These are phyloP conservation scores for Scutellaria minor DNA, from an alignment of 257 asterid species.

Conservation along the genomic window DNA sequence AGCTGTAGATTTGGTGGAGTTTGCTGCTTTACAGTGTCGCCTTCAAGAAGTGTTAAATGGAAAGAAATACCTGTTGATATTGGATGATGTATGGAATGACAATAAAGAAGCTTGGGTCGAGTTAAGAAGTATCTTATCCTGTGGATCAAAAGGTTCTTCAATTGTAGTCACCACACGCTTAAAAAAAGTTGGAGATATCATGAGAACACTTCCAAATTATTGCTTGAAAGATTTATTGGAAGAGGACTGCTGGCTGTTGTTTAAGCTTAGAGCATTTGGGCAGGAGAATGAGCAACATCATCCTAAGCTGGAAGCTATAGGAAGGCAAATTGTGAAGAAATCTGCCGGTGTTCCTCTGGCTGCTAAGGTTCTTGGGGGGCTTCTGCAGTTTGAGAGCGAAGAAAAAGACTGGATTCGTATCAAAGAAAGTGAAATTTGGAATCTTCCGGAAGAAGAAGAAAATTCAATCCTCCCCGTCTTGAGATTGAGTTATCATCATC, in stretches of 20 bases:
- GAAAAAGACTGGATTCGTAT: slow-evolving; percentile 40
- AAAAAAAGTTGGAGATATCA: slow-evolving; percentile 34
- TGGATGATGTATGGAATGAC: slow-evolving; percentile 46
- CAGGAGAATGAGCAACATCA: not conserved
- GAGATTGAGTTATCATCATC: slow-evolving; percentile 42
- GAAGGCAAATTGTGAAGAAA: slow-evolving; percentile 37
- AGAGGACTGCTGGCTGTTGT: slow-evolving; percentile 39
- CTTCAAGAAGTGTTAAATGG: slow-evolving; percentile 14
- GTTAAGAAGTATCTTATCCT: slow-evolving; percentile 12
- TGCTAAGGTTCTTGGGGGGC: slow-evolving; percentile 43
- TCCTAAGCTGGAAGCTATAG: slow-evolving; percentile 28
- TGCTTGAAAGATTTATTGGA: slow-evolving; percentile 28
- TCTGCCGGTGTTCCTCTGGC: slow-evolving; percentile 44
- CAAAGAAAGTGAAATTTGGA: slow-evolving; percentile 41
- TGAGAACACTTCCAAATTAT: slow-evolving; percentile 33
- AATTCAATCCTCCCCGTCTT: slow-evolving; percentile 36
- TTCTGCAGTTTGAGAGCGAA: slow-evolving; percentile 37
- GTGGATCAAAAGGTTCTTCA: slow-evolving; percentile 39
- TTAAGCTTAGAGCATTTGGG: slow-evolving; percentile 35
- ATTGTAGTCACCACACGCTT: slow-evolving; percentile 40
- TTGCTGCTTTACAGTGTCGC: slow-evolving; percentile 23
- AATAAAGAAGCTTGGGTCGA: slow-evolving; percentile 38
- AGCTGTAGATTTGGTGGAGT: slow-evolving; percentile 22
- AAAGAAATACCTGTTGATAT: slow-evolving; percentile 22
- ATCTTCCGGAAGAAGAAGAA: slow-evolving; percentile 33